A percentile compares a stretch with the other conserved stretches of the same genome.
Evolutionary conservation across 805 yeast genomes (phyloP).

Genomic region (Starmerella roubikii): DNA sequence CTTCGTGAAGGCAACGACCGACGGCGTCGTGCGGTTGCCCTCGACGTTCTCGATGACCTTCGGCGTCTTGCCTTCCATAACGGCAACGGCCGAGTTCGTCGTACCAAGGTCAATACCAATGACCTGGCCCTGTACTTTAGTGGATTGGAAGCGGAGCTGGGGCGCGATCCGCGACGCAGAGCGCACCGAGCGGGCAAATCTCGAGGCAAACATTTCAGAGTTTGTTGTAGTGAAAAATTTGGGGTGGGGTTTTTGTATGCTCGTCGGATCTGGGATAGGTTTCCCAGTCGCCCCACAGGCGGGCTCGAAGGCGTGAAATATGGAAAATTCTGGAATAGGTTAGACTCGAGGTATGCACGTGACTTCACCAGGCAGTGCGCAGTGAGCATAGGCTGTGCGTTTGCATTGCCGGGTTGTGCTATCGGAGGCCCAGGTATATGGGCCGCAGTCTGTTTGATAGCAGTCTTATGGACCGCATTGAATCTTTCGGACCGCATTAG

Average conservation of each 20-base stretch:
- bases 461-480: no score
- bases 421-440: no score
- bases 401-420: no score
- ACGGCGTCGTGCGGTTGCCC: slow-evolving; percentile 77
- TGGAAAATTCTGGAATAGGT: no score
- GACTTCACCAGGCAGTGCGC: no score
- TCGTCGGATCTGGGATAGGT: slow-evolving; percentile 3
- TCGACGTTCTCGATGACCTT: slow-evolving; percentile 66
- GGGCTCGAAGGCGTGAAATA: no score
- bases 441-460: no score
- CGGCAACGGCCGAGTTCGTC: slow-evolving; percentile 80
- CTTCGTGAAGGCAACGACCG: slow-evolving; percentile 86
- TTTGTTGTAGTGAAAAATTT: slow-evolving; percentile 8
- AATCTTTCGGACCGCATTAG: no score
- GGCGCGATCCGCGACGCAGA: slow-evolving; percentile 17
- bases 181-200: slow-evolving; percentile 28
- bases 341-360: no score
- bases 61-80: slow-evolving; percentile 66
- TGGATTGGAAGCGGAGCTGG: slow-evolving; percentile 34
- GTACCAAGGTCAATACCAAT: slow-evolving; percentile 82
- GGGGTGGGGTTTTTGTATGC: not conserved
- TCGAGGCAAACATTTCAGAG: slow-evolving; percentile 30
- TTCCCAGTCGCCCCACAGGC: no score
- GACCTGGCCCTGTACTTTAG: slow-evolving; percentile 45
- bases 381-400: no score